Evolutionary conservation across 306 rosid genomes (phyloP).

Genomic region (Vachellia collinsii): DNA sequence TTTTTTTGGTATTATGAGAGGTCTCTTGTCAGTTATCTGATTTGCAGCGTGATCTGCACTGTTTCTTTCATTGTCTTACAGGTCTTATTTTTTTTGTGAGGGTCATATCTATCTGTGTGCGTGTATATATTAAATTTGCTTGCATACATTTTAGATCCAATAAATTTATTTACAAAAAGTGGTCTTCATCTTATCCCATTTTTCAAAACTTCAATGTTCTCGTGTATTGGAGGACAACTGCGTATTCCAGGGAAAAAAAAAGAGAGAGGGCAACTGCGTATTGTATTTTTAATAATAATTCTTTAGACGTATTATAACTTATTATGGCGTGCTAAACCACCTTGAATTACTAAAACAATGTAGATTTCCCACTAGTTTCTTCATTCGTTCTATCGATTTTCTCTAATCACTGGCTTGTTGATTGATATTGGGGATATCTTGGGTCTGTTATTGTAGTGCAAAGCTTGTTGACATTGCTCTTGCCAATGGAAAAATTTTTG

Average conservation of each 20-base stretch:
- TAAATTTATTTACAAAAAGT: background rate
- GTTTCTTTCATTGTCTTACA: background rate
- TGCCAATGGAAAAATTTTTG: constrained; percentile 79
- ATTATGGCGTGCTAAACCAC: background rate
- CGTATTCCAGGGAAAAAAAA: background rate
- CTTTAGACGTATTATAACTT: constrained; percentile 4
- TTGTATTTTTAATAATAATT: background rate
- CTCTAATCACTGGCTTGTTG: background rate
- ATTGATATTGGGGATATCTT: constrained; percentile 31
- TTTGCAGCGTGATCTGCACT: background rate
- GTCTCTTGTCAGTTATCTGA: background rate
- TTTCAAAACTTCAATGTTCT: background rate
- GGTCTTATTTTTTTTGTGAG: background rate
- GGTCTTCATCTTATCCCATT: constrained; percentile 9
- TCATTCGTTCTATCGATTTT: background rate
- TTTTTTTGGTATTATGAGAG: background rate
- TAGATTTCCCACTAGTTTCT: background rate
- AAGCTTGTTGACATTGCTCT: constrained; percentile 96
- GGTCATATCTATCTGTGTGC: background rate
- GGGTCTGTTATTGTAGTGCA: constrained; percentile 57
- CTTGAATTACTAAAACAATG: background rate
- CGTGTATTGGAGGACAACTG: background rate
- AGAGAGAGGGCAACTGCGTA: background rate
- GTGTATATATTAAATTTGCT: background rate
- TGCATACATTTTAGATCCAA: background rate